Conservation (phyloP, 805 yeast species). For the Saturnispora halmiae region DNA sequence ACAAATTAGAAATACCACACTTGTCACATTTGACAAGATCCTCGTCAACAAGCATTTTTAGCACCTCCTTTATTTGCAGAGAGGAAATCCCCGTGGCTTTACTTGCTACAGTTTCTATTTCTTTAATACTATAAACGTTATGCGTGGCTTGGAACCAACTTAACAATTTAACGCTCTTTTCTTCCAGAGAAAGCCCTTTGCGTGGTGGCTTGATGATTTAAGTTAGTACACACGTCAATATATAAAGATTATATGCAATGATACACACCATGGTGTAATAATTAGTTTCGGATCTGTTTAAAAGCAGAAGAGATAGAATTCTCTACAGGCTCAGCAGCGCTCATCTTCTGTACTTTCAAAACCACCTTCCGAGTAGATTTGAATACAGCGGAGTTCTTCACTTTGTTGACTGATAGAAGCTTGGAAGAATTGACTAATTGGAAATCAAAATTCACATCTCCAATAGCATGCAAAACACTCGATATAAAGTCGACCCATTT, state of each 20-base stretch:
- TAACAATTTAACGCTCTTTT: conserved; percentile 31
- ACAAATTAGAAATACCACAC: conserved; percentile 45
- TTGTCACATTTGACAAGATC: conserved; percentile 41
- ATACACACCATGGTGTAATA: neutral
- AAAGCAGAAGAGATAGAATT: conserved; percentile 9
- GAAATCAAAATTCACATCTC: conserved; percentile 11
- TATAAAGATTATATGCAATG: neutral
- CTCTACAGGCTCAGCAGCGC: conserved; percentile 10
- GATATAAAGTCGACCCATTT: conserved; percentile 17
- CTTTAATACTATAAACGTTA: conserved; percentile 40
- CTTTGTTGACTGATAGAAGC: conserved; percentile 14
- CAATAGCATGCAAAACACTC: conserved; percentile 19
- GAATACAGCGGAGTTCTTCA: conserved; percentile 13
- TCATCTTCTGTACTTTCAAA: conserved; percentile 2
- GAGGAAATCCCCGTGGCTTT: conserved; percentile 41
- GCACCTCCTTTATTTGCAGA: conserved; percentile 45
- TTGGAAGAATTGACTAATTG: conserved; percentile 17
- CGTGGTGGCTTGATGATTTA: conserved; percentile 15
- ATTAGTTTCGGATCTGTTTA: neutral
- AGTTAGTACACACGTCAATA: conserved; percentile 5
- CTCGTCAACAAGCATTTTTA: conserved; percentile 41
- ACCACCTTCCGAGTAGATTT: conserved; percentile 9
- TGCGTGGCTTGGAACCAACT: conserved; percentile 34
- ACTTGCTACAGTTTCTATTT: conserved; percentile 39
- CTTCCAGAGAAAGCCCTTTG: conserved; percentile 29